Base-by-base conservation (phyloP, 1,139 yeast species). In the Geotrichum citri-aurantii region DNA sequence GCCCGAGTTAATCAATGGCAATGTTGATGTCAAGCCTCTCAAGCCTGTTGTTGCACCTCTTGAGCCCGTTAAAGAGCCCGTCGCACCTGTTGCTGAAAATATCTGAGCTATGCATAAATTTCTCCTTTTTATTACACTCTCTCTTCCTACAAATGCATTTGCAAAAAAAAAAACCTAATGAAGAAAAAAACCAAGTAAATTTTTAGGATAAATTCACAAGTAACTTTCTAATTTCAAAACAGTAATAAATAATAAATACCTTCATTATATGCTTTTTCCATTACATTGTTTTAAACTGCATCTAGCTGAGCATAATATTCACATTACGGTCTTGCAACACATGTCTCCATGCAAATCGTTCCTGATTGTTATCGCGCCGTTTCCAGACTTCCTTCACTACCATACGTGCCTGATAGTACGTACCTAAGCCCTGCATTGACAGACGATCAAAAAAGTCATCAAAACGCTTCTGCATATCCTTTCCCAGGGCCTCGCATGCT, bases 351-450 rank as follows among this genome's bases (percentile, higher is more conserved):
- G 91, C 95, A 95, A 88, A 64, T 89, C 96, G 54, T 80, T 79
- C 54, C 87, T 81, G 31, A 88, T 92, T 58, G 88, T 83, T 61
- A 85, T 84, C 96, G 96, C 88, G 82, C 52, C 96, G 76, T 61
- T 91, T 73, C 96, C 96, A 89, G 1, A 89, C 95, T 69, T 89
- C 96, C 62, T 85, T 76, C 86, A 90, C 86, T 54, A 89, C 87
- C 68, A 85, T 90, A 62, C 93, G 75, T 0, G 95, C 92, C 7
- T 91, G 91, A 87, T 91, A 86, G 69, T 89, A 89, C 53, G 93
- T 85, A 0, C 96, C 96, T 63, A 89, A 78, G 7, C 88, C 87
- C 55, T 84, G 84, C 63, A 80, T 82, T 1, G 92, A 87, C 62
- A 88, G 81, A 61, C 82, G 84, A n/a, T 87, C 87, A 6, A 93